Evolutionary conservation across 2,329 filamentous ascomycete genomes (phyloP).

Genomic region (Aspergillus clavatus): DNA sequence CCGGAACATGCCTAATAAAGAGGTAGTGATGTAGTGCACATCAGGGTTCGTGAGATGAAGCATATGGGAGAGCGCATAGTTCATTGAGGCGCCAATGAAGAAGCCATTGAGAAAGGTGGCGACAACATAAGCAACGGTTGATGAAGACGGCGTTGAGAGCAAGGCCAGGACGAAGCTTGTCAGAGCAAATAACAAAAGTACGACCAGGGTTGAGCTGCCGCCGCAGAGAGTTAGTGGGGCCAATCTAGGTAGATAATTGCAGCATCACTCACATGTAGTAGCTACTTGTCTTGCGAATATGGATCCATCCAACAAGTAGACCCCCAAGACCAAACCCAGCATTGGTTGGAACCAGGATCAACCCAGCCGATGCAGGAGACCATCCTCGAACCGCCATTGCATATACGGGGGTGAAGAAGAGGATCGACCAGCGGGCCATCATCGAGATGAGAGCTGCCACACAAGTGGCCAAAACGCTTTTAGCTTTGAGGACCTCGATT

Average conservation of each 20-base stretch:
- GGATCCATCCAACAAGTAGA: slow-evolving; percentile 66
- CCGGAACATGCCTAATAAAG: slow-evolving; percentile 71
- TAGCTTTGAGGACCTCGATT: slow-evolving; percentile 62
- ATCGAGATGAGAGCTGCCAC: slow-evolving; percentile 71
- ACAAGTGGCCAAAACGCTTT: slow-evolving; percentile 68
- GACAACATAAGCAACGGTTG: slow-evolving; percentile 52
- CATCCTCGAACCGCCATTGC: slow-evolving; percentile 70
- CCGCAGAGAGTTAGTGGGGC: slow-evolving; percentile 2
- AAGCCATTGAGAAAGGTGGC: slow-evolving; percentile 67
- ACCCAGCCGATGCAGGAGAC: slow-evolving; percentile 64
- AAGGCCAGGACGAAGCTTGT: slow-evolving; percentile 55
- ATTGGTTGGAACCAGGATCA: slow-evolving; percentile 77
- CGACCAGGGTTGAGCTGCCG: slow-evolving; percentile 52
- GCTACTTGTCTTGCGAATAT: slow-evolving; percentile 66
- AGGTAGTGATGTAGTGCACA: slow-evolving; percentile 70
- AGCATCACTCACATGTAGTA: slow-evolving; percentile 57
- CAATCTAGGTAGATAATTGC: not conserved
- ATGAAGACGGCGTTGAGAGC: slow-evolving; percentile 51
- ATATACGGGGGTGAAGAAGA: slow-evolving; percentile 78
- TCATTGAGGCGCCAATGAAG: slow-evolving; percentile 66
- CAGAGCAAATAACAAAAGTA: slow-evolving; percentile 58
- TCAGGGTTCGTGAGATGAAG: slow-evolving; percentile 64
- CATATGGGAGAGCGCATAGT: slow-evolving; percentile 76
- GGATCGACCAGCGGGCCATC: slow-evolving; percentile 72
- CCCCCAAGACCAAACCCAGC: slow-evolving; percentile 71